Evolutionary conservation across 306 rosid genomes (phyloP).

Genomic region (Prunus mira): DNA sequence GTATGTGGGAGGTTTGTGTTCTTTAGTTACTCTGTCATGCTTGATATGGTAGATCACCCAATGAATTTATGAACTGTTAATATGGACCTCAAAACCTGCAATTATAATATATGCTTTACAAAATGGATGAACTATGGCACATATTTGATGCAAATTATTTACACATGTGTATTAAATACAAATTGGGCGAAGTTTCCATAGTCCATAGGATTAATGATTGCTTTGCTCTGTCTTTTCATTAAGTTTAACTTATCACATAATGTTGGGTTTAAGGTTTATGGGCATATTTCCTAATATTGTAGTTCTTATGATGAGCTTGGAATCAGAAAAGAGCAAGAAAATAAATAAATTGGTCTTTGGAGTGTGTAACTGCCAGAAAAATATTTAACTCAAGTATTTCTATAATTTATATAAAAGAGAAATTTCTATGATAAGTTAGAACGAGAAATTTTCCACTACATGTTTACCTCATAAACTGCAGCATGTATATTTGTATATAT

Average conservation of each 20-base stretch:
- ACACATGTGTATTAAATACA: background rate
- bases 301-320: slow-evolving; percentile 6
- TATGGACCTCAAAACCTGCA: background rate
- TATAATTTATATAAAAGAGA: background rate
- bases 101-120: background rate
- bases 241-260: slow-evolving; percentile 1
- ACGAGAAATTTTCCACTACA: background rate
- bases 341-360: background rate
- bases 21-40: slow-evolving; percentile 1
- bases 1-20: slow-evolving; percentile 94
- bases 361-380: background rate
- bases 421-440: background rate
- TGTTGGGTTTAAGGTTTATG: background rate
- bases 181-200: background rate
- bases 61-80: background rate
- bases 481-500: background rate
- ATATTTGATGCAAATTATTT: background rate
- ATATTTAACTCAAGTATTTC: background rate
- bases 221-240: background rate
- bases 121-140: background rate
- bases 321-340: background rate
- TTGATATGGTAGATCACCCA: background rate
- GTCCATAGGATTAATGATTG: background rate
- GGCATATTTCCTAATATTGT: background rate
- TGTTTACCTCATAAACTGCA: background rate